A percentile compares a stretch with the other conserved stretches of the same genome.
These are phyloP conservation scores for Syzygium syzygioides DNA, from an alignment of 441 rosid species.

Conservation along the genomic window DNA sequence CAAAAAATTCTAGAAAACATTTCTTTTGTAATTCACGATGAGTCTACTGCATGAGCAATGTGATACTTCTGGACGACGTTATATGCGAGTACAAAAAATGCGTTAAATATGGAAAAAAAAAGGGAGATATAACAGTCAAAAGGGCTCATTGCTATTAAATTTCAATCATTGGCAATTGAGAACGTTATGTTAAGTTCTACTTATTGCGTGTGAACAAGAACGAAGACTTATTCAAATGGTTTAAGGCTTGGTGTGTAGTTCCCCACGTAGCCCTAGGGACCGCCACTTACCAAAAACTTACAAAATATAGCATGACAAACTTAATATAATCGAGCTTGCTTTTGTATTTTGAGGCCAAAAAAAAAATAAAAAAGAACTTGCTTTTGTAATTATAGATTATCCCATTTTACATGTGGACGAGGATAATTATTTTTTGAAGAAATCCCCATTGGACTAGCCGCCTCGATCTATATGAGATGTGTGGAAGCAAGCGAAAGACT, in stretches of 20 bases:
- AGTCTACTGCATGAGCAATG: neutral
- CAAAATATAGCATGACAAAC: neutral
- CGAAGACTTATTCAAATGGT: neutral
- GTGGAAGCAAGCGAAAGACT: neutral
- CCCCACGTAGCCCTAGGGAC: neutral
- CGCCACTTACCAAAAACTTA: neutral
- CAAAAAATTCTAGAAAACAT: neutral
- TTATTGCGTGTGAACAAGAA: neutral
- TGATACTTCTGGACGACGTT: neutral
- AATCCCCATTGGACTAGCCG: neutral
- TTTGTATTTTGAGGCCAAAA: neutral
- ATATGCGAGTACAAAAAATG: neutral
- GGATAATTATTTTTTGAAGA: neutral
- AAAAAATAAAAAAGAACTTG: neutral
- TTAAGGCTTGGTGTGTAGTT: neutral
- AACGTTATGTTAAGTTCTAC: neutral
- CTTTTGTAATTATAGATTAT: neutral
- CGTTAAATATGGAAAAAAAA: neutral
- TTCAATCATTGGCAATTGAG: neutral
- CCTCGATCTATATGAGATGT: neutral
- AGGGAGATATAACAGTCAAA: neutral
- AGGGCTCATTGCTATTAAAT: neutral
- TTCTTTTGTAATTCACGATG: neutral
- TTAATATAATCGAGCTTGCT: neutral
- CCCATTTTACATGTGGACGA: neutral